Conservation (phyloP, 169 alveolate species). For the Prorocentrum cordatum region DNA sequence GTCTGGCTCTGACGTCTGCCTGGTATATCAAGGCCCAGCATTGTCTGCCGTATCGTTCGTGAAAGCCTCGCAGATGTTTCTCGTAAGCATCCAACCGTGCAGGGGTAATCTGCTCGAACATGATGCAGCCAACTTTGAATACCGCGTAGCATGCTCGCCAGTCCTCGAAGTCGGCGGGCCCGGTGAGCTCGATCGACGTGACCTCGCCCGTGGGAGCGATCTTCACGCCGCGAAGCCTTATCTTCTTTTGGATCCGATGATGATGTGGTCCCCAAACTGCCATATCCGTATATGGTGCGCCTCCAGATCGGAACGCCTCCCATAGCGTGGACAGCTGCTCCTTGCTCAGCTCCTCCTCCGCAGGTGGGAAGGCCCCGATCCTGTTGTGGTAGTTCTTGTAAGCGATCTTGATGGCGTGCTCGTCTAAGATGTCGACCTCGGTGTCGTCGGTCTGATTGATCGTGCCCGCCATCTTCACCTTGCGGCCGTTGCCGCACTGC, state of each 20-base stretch:
- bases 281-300: slow-evolving; percentile 16
- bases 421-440: not conserved
- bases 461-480: not conserved
- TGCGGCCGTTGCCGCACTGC: no score
- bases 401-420: not conserved
- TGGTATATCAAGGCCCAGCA: not conserved
- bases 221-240: not conserved
- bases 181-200: not conserved
- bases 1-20: not conserved
- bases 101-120: slow-evolving; percentile 2
- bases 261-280: slow-evolving; percentile 25
- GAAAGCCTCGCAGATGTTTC: not conserved
- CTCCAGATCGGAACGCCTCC: not conserved
- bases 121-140: slow-evolving; percentile 3
- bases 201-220: not conserved
- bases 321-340: slow-evolving; percentile 1
- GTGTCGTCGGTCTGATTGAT: slow-evolving; percentile 23
- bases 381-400: not conserved
- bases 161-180: not conserved
- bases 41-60: not conserved
- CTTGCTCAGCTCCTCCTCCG: not conserved
- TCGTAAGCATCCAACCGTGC: not conserved
- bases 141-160: slow-evolving; percentile 14
- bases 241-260: not conserved
- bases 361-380: slow-evolving; percentile 12